Conservation (phyloP, 2,329 filamentous ascomycete species). For the Colletotrichum abscissum region DNA sequence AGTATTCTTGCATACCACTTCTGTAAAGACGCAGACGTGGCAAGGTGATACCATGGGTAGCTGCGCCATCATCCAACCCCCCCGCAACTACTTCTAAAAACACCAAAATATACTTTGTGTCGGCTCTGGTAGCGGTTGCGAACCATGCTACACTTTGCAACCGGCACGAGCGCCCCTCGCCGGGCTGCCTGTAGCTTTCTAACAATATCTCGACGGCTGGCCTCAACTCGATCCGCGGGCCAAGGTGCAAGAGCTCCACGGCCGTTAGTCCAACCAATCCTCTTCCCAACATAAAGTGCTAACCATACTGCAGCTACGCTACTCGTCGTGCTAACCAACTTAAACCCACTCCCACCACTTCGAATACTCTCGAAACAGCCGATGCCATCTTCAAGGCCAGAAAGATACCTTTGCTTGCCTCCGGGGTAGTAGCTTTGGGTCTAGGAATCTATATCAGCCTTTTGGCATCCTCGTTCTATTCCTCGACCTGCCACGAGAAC, state of each 20-base stretch:
- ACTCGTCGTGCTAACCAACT: background rate
- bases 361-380: constrained; percentile 22
- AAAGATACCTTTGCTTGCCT: constrained; percentile 27
- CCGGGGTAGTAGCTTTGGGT: constrained; percentile 29
- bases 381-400: constrained; percentile 32
- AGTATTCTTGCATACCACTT: background rate
- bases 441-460: constrained; percentile 32
- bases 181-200: background rate
- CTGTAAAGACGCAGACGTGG: background rate
- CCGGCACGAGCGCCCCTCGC: background rate
- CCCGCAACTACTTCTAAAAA: background rate
- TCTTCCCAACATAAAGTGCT: background rate
- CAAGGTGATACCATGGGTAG: background rate
- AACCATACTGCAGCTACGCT: background rate
- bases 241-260: background rate
- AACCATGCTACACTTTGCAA: background rate
- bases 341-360: background rate
- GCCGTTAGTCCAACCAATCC: background rate
- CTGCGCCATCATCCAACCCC: background rate
- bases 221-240: background rate
- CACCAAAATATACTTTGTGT: background rate
- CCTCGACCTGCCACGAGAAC: background rate
- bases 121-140: background rate
- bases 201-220: background rate
- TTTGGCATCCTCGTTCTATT: constrained; percentile 23